Evolutionary conservation across 2,329 filamentous ascomycete species (phyloP).

Genomic region (Penicillium sp.): DNA sequence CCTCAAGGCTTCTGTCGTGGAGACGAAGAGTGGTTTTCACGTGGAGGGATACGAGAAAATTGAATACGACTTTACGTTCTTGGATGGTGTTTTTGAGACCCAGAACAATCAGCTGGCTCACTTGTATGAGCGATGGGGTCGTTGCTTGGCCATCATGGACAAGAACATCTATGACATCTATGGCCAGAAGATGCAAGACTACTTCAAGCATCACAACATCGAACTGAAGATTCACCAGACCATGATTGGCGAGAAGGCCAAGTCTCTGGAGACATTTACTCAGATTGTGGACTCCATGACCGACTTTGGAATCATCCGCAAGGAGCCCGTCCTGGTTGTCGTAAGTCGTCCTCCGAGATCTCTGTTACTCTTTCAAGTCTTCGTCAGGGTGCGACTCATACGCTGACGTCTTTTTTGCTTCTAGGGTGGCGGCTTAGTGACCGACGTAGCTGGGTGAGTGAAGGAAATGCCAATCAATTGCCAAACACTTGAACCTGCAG

Average conservation of each 20-base stretch:
- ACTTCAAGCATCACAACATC: not conserved
- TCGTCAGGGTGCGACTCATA: too few species aligned
- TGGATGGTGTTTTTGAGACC: constrained; percentile 1
- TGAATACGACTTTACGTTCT: constrained; percentile 2
- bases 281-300: constrained; percentile 3
- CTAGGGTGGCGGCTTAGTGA: not conserved
- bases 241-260: constrained; percentile 3
- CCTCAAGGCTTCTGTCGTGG: constrained; percentile 2
- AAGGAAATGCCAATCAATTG: too few species aligned
- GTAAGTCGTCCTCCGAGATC: not conserved
- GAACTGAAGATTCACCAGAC: constrained; percentile 4
- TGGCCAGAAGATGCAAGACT: not conserved
- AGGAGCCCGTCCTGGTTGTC: constrained; percentile 3
- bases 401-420: not conserved
- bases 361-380: not conserved
- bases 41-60: constrained; percentile 3
- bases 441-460: not conserved
- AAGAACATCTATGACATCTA: constrained; percentile 2
- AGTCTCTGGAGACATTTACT: constrained; percentile 2
- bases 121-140: constrained; percentile 1
- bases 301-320: constrained; percentile 3
- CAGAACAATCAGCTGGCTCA: not conserved
- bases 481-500: too few species aligned
- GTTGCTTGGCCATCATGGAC: constrained; percentile 4
- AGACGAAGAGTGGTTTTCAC: constrained; percentile 1